Evolutionary conservation across 331 rosid species (phyloP).

Genomic region (Cucumis variabilis): DNA sequence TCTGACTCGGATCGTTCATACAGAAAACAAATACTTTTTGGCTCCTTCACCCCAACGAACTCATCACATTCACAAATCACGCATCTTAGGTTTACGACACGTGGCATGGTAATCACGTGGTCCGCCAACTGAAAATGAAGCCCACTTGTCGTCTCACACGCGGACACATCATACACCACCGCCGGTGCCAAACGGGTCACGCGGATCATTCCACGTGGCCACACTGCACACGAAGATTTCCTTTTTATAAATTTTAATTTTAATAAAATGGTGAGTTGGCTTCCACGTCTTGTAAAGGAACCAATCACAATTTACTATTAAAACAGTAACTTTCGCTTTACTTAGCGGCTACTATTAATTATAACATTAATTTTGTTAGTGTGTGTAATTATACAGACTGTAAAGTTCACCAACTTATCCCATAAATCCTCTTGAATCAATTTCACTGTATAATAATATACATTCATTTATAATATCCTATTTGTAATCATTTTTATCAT

Average conservation of each 20-base stretch:
- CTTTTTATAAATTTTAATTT: no score
- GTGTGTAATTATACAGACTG: not conserved
- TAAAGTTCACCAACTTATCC: not conserved
- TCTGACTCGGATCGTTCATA: conserved; percentile 38
- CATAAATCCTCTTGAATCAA: not conserved
- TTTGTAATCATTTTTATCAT: not conserved
- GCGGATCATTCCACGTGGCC: conserved; percentile 40
- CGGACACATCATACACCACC: conserved; percentile 26
- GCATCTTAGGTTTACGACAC: conserved; percentile 49
- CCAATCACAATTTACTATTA: not conserved
- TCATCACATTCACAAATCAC: conserved; percentile 31
- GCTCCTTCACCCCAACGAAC: conserved; percentile 25
- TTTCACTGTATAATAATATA: not conserved
- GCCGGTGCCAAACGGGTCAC: conserved; percentile 44
- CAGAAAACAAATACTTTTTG: no score
- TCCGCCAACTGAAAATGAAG: conserved; percentile 16
- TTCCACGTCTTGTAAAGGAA: conserved; percentile 33
- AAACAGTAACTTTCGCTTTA: not conserved
- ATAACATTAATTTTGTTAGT: not conserved
- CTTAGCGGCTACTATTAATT: conserved; percentile 1
- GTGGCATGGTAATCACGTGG: conserved; percentile 48
- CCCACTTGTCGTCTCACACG: conserved; percentile 44
- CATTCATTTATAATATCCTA: not conserved
- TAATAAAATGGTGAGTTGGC: conserved; percentile 42
- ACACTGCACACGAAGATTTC: not conserved